These are phyloP conservation scores for Talaromyces sp. DNA, from an alignment of 2,329 filamentous ascomycete genomes.

Conservation along the genomic window DNA sequence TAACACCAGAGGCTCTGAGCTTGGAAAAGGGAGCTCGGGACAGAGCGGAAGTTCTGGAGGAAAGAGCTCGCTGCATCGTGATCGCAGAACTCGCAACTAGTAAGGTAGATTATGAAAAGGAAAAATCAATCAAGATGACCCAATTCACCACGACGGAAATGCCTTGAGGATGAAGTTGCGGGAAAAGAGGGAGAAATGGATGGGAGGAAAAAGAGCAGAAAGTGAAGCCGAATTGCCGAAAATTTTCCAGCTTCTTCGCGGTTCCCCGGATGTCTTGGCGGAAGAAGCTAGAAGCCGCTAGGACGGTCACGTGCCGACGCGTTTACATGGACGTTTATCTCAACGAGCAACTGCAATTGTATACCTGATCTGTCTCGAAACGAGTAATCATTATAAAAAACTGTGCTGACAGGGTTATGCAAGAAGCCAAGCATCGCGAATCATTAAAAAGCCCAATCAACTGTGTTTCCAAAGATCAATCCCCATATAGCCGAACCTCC, in stretches of 20 bases:
- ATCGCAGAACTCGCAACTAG: conserved; percentile 14
- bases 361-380: background rate
- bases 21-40: conserved; percentile 59
- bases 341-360: background rate
- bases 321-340: background rate
- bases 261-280: conserved; percentile 40
- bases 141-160: conserved; percentile 30
- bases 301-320: conserved; percentile 29
- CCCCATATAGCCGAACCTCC: background rate
- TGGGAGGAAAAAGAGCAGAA: conserved; percentile 19
- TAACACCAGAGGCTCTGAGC: conserved; percentile 62
- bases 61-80: conserved; percentile 94
- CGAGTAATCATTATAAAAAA: background rate
- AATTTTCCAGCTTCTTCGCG: conserved; percentile 38
- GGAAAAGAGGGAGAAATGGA: conserved; percentile 22
- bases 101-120: conserved; percentile 19
- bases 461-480: background rate
- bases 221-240: conserved; percentile 27
- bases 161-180: conserved; percentile 21
- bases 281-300: conserved; percentile 36
- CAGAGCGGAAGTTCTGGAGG: conserved; percentile 76
- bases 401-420: background rate
- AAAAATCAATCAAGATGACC: conserved; percentile 18
- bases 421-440: background rate
- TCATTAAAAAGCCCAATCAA: background rate